Percentiles rank a stretch among this genome's conserved stretches.
Evolutionary conservation across 2,329 filamentous ascomycete genomes (phyloP).

Genomic region (Fusarium sp.): DNA sequence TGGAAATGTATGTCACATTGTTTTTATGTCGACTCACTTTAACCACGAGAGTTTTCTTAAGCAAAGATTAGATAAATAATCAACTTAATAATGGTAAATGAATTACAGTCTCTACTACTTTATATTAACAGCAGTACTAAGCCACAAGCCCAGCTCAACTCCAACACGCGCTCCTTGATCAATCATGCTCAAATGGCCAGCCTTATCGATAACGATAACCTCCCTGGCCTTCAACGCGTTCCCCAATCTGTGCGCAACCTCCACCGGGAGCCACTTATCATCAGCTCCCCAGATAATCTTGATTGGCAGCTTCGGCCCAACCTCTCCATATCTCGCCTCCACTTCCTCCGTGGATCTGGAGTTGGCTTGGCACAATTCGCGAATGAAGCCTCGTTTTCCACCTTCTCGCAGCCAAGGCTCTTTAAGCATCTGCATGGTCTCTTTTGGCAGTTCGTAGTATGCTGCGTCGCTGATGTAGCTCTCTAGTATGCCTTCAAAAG

Average conservation of each 20-base stretch:
- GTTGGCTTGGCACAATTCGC: slow-evolving; percentile 49
- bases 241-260: slow-evolving; percentile 45
- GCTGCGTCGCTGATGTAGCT: slow-evolving; percentile 53
- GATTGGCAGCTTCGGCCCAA: slow-evolving; percentile 49
- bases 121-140: background rate
- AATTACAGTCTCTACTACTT: fast-evolving
- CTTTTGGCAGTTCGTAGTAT: slow-evolving; percentile 40
- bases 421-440: slow-evolving; percentile 49
- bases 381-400: slow-evolving; percentile 50
- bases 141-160: slow-evolving; percentile 50
- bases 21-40: fast-evolving
- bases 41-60: fast-evolving
- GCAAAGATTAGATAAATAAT: fast-evolving
- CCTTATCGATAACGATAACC: slow-evolving; percentile 47
- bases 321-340: slow-evolving; percentile 49
- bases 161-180: slow-evolving; percentile 53
- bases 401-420: slow-evolving; percentile 47
- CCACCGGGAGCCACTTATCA: slow-evolving; percentile 55
- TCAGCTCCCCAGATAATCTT: slow-evolving; percentile 56
- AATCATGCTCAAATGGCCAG: slow-evolving; percentile 56
- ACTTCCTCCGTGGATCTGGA: slow-evolving; percentile 43
- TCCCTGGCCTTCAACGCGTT: slow-evolving; percentile 46
- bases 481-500: slow-evolving; percentile 52
- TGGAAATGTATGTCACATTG: no score
- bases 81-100: fast-evolving